Conservation (phyloP, 148 eudicot species). For the Spergularia marina region DNA sequence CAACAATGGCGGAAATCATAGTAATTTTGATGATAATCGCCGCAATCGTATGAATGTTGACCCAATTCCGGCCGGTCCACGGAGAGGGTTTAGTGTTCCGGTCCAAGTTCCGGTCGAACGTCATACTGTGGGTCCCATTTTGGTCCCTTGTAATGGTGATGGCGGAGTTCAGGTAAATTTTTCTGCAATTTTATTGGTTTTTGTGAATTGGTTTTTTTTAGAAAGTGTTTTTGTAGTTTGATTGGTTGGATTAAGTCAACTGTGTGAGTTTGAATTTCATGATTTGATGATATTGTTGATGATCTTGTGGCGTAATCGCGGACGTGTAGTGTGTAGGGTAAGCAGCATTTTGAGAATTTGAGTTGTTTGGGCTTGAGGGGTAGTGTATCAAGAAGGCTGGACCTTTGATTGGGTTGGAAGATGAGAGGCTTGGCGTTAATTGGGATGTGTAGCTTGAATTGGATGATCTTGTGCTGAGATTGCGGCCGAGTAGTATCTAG, state of each 20-base stretch:
- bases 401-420: background rate
- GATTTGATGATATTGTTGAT: background rate
- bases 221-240: background rate
- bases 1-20: background rate
- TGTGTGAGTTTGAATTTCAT: background rate
- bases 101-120: constrained; percentile 74
- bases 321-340: background rate
- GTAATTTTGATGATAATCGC: constrained; percentile 12
- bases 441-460: too few relatives aligned
- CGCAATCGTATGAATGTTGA: constrained; percentile 25
- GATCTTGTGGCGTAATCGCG: constrained; percentile 1
- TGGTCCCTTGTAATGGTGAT: constrained; percentile 57
- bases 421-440: too few relatives aligned
- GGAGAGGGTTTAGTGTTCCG: constrained; percentile 80
- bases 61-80: constrained; percentile 45
- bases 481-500: background rate
- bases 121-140: constrained; percentile 49
- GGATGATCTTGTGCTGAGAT: too few relatives aligned
- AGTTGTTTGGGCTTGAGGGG: background rate
- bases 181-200: background rate
- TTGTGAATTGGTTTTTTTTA: background rate
- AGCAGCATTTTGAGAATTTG: background rate
- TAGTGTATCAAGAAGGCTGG: background rate
- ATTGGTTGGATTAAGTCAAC: background rate
- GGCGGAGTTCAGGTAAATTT: constrained; percentile 81